Evolutionary conservation across 768 basidiomycete genomes (phyloP), one percentile per base, ranked within the genome.

Genomic region (Pisolithus marmoratus): DNA sequence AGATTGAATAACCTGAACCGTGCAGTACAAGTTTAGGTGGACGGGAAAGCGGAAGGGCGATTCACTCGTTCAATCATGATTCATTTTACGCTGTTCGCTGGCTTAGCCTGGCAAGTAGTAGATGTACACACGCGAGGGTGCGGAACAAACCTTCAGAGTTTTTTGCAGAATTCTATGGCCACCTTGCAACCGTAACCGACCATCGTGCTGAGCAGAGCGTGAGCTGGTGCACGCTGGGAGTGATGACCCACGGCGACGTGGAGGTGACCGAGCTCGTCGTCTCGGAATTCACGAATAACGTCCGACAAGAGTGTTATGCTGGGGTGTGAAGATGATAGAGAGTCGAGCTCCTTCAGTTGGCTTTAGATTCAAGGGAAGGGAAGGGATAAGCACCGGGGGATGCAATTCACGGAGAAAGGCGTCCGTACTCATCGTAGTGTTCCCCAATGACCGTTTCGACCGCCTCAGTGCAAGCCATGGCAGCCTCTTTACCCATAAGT

Each of bases 401-500:
- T 26, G 19, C 14, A 34, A 34, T 34, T 34, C 14, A 48, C 8
- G 36, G n/a, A 50, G 27, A 29, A 22, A 36, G 42, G 50, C 24
- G n/a, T 12, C 78, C 90, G 64, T 65, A 95, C 94, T 96, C 93
- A 66, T 97, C 91, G 61, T 98, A 98, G 69, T 98, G 94, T 68
- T 98, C 94, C 38, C 94, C 94, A 48, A 98, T 98, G 51, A 92
- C 92, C 0, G 94, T 96, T 68, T 98, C 94, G 19, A 98, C 94
- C 0, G 94, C 94, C 67, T 98, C 94, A 0, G 94, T 98, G 62
- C 94, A 97, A 6, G 94, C 94, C 94, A 98, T 98, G 1, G 94
- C 93, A 12, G 94, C 92, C 59, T 96, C 87, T 63, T 83, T 87
- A 36, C 94, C 89, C 80, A 95, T 77, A 20, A 95, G 69, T 1